Base-by-base conservation (phyloP, 495 filamentous ascomycete genomes). In the Penicillium longicatenatum region DNA sequence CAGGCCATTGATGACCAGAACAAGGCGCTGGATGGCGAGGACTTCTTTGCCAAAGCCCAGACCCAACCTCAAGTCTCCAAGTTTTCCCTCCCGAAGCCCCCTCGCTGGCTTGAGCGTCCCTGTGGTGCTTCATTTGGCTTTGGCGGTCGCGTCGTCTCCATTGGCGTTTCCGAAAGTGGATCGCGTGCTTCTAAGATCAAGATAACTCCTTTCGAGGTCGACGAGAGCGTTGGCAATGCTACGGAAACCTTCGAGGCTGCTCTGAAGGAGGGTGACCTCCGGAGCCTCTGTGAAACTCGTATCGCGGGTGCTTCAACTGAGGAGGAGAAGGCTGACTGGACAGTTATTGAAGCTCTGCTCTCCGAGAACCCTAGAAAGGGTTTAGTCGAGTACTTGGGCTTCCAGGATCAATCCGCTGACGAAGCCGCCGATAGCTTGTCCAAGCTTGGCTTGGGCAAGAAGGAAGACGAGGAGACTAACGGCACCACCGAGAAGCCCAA, bases 21-120 rank as follows among this genome's bases (percentile, higher is more conserved):
- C 46, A 88, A 90, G 69, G 79, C 83, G 48, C 71, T 92, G 19
- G 92, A 97, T 70, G 93, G 89, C 30, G 94, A 96, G 68, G 95
- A 97, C 64, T 99, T 99, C 79, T 99, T 99, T 60, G 88, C 88
- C 46, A 92, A 90, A 71, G 92, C 92, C 29, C 93, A 96, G 67
- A 89, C 85, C 11, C 91, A 97, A 59, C 89, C 91, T 12, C 93
- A 97, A 71, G 91, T 89, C 30, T 88, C 89, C 24, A 89, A 86
- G 14, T 98, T 98, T 75, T 88, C 90, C 9, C 80, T 99, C 24
- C 75, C 85, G 17, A 90, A 94, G 65, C 85, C 94, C 5, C 94
- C 94, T 6, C 91, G 87, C 60, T 99, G 94, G 94, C 75, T 96
- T 19, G 87, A 96, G 72, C 81, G 88, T 33, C 92, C 95, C 9